Evolutionary conservation across 768 basidiomycete species (phyloP).

Genomic region (Suillus subaureus): DNA sequence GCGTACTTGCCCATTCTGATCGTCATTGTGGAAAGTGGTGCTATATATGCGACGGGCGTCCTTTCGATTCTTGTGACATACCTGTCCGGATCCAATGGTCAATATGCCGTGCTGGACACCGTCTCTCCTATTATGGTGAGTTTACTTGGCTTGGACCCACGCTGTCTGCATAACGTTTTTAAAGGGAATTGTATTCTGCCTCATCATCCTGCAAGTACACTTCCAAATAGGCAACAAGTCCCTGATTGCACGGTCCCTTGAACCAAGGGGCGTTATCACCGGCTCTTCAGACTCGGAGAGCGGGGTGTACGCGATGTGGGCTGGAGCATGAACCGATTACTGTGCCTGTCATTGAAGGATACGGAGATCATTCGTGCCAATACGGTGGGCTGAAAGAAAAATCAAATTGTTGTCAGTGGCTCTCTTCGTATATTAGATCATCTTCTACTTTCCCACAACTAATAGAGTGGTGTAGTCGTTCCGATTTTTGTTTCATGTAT

Average conservation of each 20-base stretch:
- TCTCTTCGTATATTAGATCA: not conserved
- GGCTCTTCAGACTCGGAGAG: no score
- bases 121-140: constrained; percentile 5
- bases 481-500: not conserved
- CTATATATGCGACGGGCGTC: constrained; percentile 7
- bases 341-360: not conserved
- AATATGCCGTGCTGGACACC: constrained; percentile 2
- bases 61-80: constrained; percentile 5
- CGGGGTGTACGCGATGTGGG: not conserved
- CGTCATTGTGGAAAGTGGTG: constrained; percentile 11
- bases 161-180: not conserved
- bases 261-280: not conserved
- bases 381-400: not conserved
- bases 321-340: not conserved
- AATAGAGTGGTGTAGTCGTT: not conserved
- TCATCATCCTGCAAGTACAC: constrained; percentile 12
- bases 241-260: not conserved
- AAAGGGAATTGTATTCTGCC: constrained; percentile 8
- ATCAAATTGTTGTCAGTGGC: not conserved
- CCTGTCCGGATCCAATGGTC: constrained; percentile 5
- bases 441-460: not conserved
- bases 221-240: constrained; percentile 5
- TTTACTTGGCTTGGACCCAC: not conserved
- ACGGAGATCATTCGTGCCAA: not conserved
- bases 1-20: constrained; percentile 4